phyloP scores from a whole-genome alignment of 2,329 filamentous ascomycete species.

The Thermomyces lanuginosus region DNA sequence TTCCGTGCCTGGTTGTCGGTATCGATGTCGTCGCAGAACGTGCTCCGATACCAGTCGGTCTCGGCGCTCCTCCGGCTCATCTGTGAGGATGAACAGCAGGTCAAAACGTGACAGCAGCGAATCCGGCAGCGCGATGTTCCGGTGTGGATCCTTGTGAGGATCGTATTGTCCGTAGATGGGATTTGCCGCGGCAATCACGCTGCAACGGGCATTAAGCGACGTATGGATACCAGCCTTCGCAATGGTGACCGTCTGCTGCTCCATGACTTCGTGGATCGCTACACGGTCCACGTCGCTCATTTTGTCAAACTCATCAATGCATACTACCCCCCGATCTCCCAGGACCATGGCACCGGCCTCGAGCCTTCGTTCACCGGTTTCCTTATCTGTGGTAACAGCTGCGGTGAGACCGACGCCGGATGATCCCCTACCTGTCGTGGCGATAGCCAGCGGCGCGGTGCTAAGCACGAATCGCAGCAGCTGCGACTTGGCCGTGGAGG shows the following conservation, averaged over 20 bases:
- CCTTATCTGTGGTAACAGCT: slow-evolving; percentile 90
- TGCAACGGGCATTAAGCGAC: slow-evolving; percentile 88
- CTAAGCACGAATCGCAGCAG: slow-evolving; percentile 92
- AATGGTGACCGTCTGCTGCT: slow-evolving; percentile 97
- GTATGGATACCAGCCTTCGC: slow-evolving; percentile 98
- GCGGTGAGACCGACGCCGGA: slow-evolving; percentile 96
- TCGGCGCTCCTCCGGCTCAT: slow-evolving; percentile 88
- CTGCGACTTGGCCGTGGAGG: slow-evolving; percentile 97
- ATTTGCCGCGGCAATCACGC: slow-evolving; percentile 89
- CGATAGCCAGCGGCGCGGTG: slow-evolving; percentile 88
- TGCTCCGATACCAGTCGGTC: slow-evolving; percentile 91
- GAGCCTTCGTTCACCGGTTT: slow-evolving; percentile 84
- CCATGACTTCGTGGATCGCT: slow-evolving; percentile 99
- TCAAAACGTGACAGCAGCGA: slow-evolving; percentile 97
- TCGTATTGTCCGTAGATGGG: slow-evolving; percentile 98
- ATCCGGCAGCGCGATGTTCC: slow-evolving; percentile 93
- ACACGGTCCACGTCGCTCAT: slow-evolving; percentile 98
- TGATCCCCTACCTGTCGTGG: slow-evolving; percentile 88
- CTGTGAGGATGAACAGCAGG: slow-evolving; percentile 90
- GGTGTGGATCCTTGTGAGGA: slow-evolving; percentile 94
- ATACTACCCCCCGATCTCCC: slow-evolving; percentile 88
- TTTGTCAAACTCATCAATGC: slow-evolving; percentile 98
- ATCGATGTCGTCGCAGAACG: slow-evolving; percentile 91
- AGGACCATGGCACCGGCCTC: slow-evolving; percentile 99
- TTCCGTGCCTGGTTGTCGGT: slow-evolving; percentile 79